A percentile compares a stretch with the other conserved stretches of the same genome.
Evolutionary conservation across 2,329 filamentous ascomycete genomes (phyloP).

Genomic region (Nemania diffusa): DNA sequence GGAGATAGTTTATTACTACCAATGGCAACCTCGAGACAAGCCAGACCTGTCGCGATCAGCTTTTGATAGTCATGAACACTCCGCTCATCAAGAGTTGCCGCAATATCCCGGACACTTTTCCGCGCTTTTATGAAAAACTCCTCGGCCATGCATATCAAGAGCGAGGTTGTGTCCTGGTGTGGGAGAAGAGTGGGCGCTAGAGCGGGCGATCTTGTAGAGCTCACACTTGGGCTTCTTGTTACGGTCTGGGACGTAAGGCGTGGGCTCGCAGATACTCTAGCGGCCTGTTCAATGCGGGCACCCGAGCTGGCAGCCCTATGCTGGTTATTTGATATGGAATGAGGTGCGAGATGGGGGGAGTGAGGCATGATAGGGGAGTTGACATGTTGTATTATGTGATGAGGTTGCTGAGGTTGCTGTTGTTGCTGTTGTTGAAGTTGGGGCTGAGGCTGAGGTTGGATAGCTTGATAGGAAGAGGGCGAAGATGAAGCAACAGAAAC

Average conservation of each 20-base stretch:
- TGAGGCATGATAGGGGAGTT: conserved; percentile 44
- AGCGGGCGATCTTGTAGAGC: conserved; percentile 49
- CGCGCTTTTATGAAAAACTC: conserved; percentile 78
- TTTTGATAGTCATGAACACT: conserved; percentile 75
- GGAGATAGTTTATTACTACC: conserved; percentile 70
- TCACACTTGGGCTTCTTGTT: conserved; percentile 49
- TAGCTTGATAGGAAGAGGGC: conserved; percentile 22
- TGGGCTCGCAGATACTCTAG: conserved; percentile 48
- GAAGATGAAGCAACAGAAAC: conserved; percentile 28
- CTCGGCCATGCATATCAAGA: conserved; percentile 78
- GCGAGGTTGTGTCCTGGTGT: conserved; percentile 62
- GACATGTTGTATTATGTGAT: conserved; percentile 37
- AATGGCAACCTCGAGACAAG: conserved; percentile 76
- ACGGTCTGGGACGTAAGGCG: conserved; percentile 44
- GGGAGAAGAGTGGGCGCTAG: conserved; percentile 55
- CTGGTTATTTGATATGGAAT: conserved; percentile 39
- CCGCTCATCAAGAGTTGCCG: conserved; percentile 60
- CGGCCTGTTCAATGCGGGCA: conserved; percentile 43
- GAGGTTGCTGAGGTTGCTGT: conserved; percentile 45
- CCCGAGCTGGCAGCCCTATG: conserved; percentile 38
- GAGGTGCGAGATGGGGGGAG: conserved; percentile 44
- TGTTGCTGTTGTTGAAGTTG: conserved; percentile 41
- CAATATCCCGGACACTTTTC: conserved; percentile 60
- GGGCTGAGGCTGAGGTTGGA: conserved; percentile 19
- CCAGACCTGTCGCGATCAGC: conserved; percentile 76